Conservation (phyloP, 1,284 basidiomycete genomes). For the Apiotrichum laibachii region DNA sequence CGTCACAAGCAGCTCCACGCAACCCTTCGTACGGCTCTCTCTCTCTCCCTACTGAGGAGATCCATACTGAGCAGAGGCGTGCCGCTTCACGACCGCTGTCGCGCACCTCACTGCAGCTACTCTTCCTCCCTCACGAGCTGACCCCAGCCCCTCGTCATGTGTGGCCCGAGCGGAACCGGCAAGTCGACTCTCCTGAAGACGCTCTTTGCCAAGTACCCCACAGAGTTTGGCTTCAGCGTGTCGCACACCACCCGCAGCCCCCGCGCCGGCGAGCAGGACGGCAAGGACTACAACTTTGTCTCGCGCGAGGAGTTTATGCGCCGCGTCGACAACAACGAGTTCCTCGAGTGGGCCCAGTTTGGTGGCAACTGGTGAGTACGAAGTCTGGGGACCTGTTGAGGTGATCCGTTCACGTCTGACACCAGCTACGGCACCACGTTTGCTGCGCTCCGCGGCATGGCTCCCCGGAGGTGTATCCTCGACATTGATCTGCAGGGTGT, state of each 20-base stretch:
- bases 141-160: constrained; percentile 65
- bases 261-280: constrained; percentile 76
- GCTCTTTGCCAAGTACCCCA: constrained; percentile 78
- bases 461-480: constrained; percentile 75
- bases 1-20: too few species aligned
- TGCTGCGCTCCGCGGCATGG: constrained; percentile 60
- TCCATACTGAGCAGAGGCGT: too few species aligned
- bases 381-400: too few species aligned
- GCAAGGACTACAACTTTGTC: constrained; percentile 62
- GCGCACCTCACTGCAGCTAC: too few species aligned
- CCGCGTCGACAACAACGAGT: constrained; percentile 56
- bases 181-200: constrained; percentile 87
- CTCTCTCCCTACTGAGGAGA: too few species aligned
- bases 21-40: too few species aligned
- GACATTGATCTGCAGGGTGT: constrained; percentile 98
- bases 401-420: constrained; percentile 6
- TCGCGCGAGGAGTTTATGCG: constrained; percentile 55
- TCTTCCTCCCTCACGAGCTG: neutral
- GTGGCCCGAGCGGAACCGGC: constrained; percentile 85
- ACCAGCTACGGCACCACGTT: constrained; percentile 77
- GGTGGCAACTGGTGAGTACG: constrained; percentile 78
- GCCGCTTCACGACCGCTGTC: too few species aligned
- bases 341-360: constrained; percentile 69
- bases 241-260: constrained; percentile 92
- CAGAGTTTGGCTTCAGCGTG: constrained; percentile 88